Evolutionary conservation across 169 alveolate species (phyloP).

Genomic region (Plasmodium blacklocki): DNA sequence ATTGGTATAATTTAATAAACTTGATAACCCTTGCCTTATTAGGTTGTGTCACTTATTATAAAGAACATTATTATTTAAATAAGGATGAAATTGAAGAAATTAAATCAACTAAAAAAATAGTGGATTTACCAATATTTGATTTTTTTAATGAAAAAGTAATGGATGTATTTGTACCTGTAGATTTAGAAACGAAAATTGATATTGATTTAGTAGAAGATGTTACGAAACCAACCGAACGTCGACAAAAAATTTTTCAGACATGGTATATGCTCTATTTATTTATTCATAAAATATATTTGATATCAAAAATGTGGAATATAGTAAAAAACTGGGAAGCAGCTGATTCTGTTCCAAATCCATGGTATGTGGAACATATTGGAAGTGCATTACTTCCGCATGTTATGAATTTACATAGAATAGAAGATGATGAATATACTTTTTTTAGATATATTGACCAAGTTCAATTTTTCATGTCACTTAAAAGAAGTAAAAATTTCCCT

Average conservation of each 20-base stretch:
- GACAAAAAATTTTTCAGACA: constrained; percentile 13
- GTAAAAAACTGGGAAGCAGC: constrained; percentile 64
- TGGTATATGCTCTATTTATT: constrained; percentile 64
- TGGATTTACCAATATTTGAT: constrained; percentile 72
- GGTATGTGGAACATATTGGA: constrained; percentile 68
- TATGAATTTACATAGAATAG: constrained; percentile 23
- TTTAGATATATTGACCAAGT: constrained; percentile 44
- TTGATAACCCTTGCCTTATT: constrained; percentile 9
- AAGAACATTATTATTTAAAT: constrained; percentile 54
- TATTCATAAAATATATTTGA: constrained; percentile 57
- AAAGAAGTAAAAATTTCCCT: constrained; percentile 68
- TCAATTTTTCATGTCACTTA: constrained; percentile 34
- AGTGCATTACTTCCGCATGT: constrained; percentile 41
- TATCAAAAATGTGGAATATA: constrained; percentile 69
- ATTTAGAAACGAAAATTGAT: constrained; percentile 18
- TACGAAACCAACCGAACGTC: constrained; percentile 10
- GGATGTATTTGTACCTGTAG: constrained; percentile 33
- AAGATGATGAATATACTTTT: constrained; percentile 37
- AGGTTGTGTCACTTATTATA: constrained; percentile 44
- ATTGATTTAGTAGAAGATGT: constrained; percentile 47
- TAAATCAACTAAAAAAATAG: constrained; percentile 1
- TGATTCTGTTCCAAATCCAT: constrained; percentile 50
- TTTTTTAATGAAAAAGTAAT: constrained; percentile 21
- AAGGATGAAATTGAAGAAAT: constrained; percentile 32
- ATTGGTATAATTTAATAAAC: constrained; percentile 51